phyloP scores from a whole-genome alignment of 1,284 basidiomycete genomes.

The Malassezia dermatis region DNA sequence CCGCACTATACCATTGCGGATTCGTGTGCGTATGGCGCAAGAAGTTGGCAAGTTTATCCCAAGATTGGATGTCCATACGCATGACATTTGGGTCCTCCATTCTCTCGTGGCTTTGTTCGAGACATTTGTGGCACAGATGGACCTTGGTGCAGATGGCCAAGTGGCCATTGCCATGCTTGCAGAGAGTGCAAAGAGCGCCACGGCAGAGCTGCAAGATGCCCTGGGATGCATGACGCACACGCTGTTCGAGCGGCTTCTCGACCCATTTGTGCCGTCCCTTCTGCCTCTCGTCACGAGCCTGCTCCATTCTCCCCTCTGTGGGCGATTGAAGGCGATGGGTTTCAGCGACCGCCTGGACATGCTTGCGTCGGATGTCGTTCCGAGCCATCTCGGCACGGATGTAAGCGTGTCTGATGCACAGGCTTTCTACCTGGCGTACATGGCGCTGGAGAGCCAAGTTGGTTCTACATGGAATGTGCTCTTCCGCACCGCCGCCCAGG shows the following conservation, averaged over 20 bases:
- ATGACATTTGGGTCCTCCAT: not conserved
- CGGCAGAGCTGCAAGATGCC: not conserved
- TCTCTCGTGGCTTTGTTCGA: not conserved
- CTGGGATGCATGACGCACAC: not conserved
- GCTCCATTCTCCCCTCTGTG: not conserved
- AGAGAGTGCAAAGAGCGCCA: not conserved
- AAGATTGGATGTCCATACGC: not conserved
- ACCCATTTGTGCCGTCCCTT: not conserved
- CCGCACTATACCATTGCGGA: not conserved
- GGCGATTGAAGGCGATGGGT: not conserved
- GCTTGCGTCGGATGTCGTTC: not conserved
- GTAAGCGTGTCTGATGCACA: not conserved
- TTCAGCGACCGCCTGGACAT: not conserved
- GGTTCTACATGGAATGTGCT: not conserved
- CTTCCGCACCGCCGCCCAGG: not conserved
- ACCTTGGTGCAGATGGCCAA: not conserved
- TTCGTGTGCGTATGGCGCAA: slow-evolving; percentile 1
- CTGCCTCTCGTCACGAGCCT: not conserved
- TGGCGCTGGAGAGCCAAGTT: not conserved
- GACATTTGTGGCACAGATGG: not conserved
- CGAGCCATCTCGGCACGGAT: not conserved
- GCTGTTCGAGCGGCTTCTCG: not conserved
- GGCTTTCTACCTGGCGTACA: slow-evolving; percentile 8
- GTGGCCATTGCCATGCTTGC: not conserved
- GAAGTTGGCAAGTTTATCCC: slow-evolving; percentile 1